Evolutionary conservation across 1,139 yeast species (phyloP).

Genomic region (Entelexis sorbosivorans): DNA sequence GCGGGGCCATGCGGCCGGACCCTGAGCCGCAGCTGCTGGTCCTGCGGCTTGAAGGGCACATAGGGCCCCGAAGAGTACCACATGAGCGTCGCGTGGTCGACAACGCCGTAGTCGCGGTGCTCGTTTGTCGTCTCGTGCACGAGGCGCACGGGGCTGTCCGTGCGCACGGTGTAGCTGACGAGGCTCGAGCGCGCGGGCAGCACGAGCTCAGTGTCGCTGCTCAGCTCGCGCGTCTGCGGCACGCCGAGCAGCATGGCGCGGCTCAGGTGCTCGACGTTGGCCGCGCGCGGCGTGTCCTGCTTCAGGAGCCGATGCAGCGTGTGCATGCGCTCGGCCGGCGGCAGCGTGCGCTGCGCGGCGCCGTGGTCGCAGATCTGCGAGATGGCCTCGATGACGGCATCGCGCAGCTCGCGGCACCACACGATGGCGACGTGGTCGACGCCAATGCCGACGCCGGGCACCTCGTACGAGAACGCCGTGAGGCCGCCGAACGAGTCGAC

Average conservation of each 20-base stretch:
- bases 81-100: constrained; percentile 27
- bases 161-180: constrained; percentile 15
- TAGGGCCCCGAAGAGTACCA: constrained; percentile 72
- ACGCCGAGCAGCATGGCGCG: constrained; percentile 8
- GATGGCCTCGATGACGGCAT: constrained; percentile 47
- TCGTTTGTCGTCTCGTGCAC: constrained; percentile 19
- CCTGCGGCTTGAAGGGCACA: constrained; percentile 40
- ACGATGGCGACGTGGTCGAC: constrained; percentile 92
- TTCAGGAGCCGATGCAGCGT: constrained; percentile 34
- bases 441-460: constrained; percentile 89
- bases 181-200: constrained; percentile 21
- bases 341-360: constrained; percentile 44
- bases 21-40: constrained; percentile 29
- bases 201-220: constrained; percentile 11
- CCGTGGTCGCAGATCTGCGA: constrained; percentile 47
- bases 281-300: background rate
- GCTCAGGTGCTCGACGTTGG: background rate
- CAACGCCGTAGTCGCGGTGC: constrained; percentile 12
- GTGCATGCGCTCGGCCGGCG: constrained; percentile 45
- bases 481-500: constrained; percentile 73
- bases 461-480: constrained; percentile 72
- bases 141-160: constrained; percentile 7
- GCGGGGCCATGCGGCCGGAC: constrained; percentile 22
- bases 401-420: constrained; percentile 88
- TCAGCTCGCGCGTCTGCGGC: background rate